Conservation (phyloP, 176 grass and related monocot species). For the Aegilops sharonensis region DNA sequence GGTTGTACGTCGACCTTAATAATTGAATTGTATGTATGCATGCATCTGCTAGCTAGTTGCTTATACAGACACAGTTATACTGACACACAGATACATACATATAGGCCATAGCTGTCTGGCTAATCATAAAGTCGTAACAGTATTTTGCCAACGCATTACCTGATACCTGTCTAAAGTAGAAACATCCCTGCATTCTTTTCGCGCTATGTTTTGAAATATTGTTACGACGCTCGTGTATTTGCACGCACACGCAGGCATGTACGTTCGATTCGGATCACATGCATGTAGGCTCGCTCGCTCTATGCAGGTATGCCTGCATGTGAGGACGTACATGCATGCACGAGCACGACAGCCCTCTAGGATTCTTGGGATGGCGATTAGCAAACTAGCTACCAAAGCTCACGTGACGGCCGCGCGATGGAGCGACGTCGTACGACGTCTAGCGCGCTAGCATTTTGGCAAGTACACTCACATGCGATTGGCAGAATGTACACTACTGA, state of each 20-base stretch:
- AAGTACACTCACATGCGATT: constrained; percentile 67
- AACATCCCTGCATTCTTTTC: not conserved
- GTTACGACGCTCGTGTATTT: not conserved
- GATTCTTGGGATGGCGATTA: constrained; percentile 24
- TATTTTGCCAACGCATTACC: constrained; percentile 1
- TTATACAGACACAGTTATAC: too few species aligned
- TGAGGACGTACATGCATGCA: not conserved
- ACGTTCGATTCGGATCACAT: not conserved
- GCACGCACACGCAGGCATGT: not conserved
- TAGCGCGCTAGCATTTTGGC: not conserved
- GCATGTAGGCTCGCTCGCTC: not conserved
- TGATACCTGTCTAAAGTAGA: constrained; percentile 12
- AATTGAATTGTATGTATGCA: too few species aligned
- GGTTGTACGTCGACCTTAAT: too few species aligned
- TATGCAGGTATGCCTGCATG: too few species aligned
- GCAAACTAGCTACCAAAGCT: constrained; percentile 51
- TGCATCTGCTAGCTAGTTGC: too few species aligned
- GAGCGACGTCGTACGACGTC: not conserved
- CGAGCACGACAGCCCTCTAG: constrained; percentile 11
- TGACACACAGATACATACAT: too few species aligned
- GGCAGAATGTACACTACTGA: not conserved
- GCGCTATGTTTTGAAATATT: not conserved
- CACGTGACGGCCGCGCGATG: constrained; percentile 37
- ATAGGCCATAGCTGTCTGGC: too few species aligned
- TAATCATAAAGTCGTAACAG: not conserved